These are phyloP conservation scores for Sarocladium strictum DNA, from an alignment of 2,329 filamentous ascomycete genomes.

Conservation along the genomic window DNA sequence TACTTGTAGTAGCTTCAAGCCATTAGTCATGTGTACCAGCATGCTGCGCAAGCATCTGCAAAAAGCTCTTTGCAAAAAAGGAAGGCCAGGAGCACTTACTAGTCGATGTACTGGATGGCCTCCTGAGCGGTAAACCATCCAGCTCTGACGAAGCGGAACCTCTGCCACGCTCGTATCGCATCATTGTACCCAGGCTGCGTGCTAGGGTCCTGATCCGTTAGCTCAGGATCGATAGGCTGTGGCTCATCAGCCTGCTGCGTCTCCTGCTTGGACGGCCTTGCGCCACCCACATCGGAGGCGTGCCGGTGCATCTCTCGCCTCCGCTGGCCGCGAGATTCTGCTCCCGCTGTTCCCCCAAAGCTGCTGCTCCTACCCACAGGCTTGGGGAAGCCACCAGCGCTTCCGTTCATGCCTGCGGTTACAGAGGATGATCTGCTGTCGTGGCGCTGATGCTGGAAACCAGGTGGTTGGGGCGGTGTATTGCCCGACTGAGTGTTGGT, in stretches of 20 bases:
- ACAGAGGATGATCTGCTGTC: conserved; percentile 5
- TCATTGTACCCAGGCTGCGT: conserved; percentile 54
- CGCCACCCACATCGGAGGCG: conserved; percentile 13
- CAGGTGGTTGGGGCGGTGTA: neutral
- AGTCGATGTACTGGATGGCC: conserved; percentile 88
- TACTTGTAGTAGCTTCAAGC: conserved; percentile 74
- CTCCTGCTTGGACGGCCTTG: conserved; percentile 13
- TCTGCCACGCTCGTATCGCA: conserved; percentile 80
- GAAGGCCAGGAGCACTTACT: conserved; percentile 47
- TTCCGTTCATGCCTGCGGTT: neutral
- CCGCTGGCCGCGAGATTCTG: conserved; percentile 6
- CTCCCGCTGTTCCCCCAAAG: neutral
- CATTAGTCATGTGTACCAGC: neutral
- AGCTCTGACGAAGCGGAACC: conserved; percentile 90
- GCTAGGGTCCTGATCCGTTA: conserved; percentile 37
- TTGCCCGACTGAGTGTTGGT: neutral
- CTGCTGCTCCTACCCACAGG: conserved; percentile 5
- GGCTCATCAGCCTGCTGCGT: conserved; percentile 15
- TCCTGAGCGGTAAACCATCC: conserved; percentile 95
- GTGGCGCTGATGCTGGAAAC: conserved; percentile 5
- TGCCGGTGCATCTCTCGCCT: conserved; percentile 13
- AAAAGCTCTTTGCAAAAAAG: neutral
- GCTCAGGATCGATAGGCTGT: conserved; percentile 39
- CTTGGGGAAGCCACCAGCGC: neutral
- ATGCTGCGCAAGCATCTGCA: too few species aligned